Percentiles rank a stretch among this genome's conserved stretches.
Conservation (phyloP, 257 asterid species). For the Prunella vulgaris region DNA sequence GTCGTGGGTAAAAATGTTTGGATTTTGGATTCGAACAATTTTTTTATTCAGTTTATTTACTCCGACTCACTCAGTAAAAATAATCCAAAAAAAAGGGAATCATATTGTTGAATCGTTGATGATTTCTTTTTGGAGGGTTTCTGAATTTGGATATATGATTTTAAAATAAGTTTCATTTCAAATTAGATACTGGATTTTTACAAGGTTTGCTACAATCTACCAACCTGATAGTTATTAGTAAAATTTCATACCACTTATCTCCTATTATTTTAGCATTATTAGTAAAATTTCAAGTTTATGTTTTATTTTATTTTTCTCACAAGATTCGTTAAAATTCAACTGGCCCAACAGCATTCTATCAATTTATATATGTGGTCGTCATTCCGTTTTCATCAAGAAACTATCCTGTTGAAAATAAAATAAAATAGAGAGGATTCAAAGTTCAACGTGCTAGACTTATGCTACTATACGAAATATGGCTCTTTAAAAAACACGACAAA, state of each 20-base stretch:
- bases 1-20: not conserved
- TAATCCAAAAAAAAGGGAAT: not conserved
- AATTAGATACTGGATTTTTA: too few relatives aligned
- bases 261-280: too few relatives aligned
- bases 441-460: not conserved
- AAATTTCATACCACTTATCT: too few relatives aligned
- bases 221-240: too few relatives aligned
- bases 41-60: too few relatives aligned
- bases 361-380: not conserved
- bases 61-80: too few relatives aligned
- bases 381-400: not conserved
- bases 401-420: not conserved
- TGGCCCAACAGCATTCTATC: not conserved
- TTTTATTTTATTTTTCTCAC: too few relatives aligned
- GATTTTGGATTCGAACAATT: not conserved
- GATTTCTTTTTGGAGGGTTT: not conserved
- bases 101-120: not conserved
- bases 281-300: not conserved
- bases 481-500: too few relatives aligned
- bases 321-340: too few relatives aligned
- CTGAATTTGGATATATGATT: not conserved
- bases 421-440: not conserved
- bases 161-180: not conserved
- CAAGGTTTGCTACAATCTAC: too few relatives aligned
- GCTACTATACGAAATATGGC: not conserved